phyloP scores from a whole-genome alignment of 805 yeast species.

The Myxozyma neotropica region DNA sequence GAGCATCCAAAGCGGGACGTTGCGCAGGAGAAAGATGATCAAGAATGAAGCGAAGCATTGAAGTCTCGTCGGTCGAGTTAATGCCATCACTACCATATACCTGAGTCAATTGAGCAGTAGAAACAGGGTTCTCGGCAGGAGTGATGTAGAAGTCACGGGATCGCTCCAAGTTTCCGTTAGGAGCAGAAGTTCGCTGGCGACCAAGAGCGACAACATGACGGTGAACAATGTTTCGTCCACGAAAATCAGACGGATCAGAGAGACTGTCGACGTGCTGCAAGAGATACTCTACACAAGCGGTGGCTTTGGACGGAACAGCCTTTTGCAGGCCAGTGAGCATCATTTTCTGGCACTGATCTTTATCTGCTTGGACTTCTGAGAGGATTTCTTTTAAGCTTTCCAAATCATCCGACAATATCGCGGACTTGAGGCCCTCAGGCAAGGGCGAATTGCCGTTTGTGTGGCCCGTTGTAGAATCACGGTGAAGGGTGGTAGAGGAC shows the following conservation, averaged over 20 bases:
- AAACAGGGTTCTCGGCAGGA: constrained; percentile 60
- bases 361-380: constrained; percentile 28
- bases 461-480: background rate
- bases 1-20: constrained; percentile 59
- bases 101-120: constrained; percentile 51
- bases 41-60: constrained; percentile 63
- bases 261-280: constrained; percentile 55
- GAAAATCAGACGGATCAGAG: constrained; percentile 70
- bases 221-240: constrained; percentile 83
- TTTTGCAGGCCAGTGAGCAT: constrained; percentile 65
- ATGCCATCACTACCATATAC: constrained; percentile 67
- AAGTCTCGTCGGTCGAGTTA: constrained; percentile 58
- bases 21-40: constrained; percentile 56
- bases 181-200: constrained; percentile 25
- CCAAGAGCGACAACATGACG: constrained; percentile 80
- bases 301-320: constrained; percentile 60
- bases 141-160: constrained; percentile 37
- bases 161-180: constrained; percentile 10
- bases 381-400: constrained; percentile 38
- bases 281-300: constrained; percentile 59
- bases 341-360: constrained; percentile 16
- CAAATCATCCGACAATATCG: constrained; percentile 19
- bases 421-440: constrained; percentile 8
- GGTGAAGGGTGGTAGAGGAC: background rate
- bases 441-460: constrained; percentile 4